A percentile compares a stretch with the other conserved stretches of the same genome.
Conservation (phyloP, 1,284 basidiomycete genomes). For the Trichosporon sp. region DNA sequence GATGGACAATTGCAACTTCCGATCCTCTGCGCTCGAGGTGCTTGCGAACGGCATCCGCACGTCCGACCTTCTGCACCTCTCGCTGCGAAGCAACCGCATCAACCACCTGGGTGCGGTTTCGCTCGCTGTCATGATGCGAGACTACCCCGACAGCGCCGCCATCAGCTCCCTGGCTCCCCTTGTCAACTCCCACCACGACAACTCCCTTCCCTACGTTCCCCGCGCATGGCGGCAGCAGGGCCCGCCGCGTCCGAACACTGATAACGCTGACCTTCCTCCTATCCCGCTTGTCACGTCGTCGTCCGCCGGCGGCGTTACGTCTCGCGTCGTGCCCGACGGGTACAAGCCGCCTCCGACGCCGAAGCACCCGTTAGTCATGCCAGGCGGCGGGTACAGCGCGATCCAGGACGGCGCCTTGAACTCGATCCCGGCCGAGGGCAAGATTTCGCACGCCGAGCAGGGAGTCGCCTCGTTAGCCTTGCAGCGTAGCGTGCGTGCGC, state of each 20-base stretch:
- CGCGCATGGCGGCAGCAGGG: conserved; percentile 37
- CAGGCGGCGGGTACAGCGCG: conserved; percentile 30
- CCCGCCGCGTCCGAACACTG: neutral
- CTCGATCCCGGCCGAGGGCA: conserved; percentile 30
- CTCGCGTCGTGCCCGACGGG: conserved; percentile 56
- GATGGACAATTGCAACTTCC: conserved; percentile 73
- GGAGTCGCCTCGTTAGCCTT: conserved; percentile 41
- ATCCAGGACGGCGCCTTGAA: conserved; percentile 31
- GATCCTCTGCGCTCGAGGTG: conserved; percentile 66
- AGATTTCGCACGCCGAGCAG: conserved; percentile 24
- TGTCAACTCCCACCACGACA: conserved; percentile 29
- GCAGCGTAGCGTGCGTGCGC: conserved; percentile 67
- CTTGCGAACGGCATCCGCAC: conserved; percentile 74
- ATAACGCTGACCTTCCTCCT: conserved; percentile 30
- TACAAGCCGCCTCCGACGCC: conserved; percentile 38
- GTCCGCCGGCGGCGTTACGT: conserved; percentile 70
- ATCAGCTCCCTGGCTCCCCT: conserved; percentile 49
- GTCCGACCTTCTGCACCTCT: conserved; percentile 78
- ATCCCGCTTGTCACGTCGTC: conserved; percentile 64
- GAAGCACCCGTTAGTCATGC: conserved; percentile 37
- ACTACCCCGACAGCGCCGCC: conserved; percentile 69
- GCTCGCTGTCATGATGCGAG: conserved; percentile 89
- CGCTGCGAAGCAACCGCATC: conserved; percentile 79
- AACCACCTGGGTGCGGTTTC: conserved; percentile 76
- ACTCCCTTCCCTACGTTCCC: conserved; percentile 75